phyloP scores from a whole-genome alignment of 371 early-diverging fungal genomes.

The Mortierella polycephala region DNA sequence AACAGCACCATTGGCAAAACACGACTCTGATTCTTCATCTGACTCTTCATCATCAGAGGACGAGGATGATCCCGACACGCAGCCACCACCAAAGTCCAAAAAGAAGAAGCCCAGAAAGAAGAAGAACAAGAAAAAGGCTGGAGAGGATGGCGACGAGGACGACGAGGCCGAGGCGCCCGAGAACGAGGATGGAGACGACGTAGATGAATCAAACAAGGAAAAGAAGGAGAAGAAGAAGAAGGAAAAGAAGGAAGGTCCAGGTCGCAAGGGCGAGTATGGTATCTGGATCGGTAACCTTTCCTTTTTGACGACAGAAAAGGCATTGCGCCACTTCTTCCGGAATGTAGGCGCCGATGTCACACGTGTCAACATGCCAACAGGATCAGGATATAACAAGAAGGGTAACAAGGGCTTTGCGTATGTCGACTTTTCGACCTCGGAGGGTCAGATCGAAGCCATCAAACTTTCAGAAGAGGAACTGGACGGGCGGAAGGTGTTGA shows the following conservation, averaged over 20 bases:
- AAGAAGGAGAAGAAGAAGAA: conserved; percentile 52
- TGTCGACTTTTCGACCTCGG: conserved; percentile 70
- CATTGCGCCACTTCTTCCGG: conserved; percentile 67
- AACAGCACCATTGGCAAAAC: neutral
- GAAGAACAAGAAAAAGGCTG: conserved; percentile 30
- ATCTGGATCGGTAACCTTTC: conserved; percentile 84
- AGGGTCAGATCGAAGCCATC: conserved; percentile 67
- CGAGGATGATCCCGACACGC: conserved; percentile 47
- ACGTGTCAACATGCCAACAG: conserved; percentile 73
- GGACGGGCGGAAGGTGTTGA: conserved; percentile 72
- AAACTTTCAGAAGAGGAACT: conserved; percentile 68
- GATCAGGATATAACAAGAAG: conserved; percentile 61
- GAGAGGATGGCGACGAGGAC: conserved; percentile 24
- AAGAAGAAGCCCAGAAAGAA: conserved; percentile 53
- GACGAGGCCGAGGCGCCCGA: conserved; percentile 48
- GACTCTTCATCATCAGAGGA: conserved; percentile 37
- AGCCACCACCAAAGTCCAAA: conserved; percentile 49
- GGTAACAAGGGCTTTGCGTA: conserved; percentile 76
- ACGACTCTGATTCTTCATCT: conserved; percentile 25
- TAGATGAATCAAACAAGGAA: conserved; percentile 19
- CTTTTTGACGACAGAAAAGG: conserved; percentile 66
- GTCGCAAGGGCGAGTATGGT: conserved; percentile 61
- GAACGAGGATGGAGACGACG: conserved; percentile 34
- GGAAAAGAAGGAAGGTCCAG: conserved; percentile 54
- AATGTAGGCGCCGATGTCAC: conserved; percentile 68